Evolutionary conservation across 23 red algal genomes (phyloP).

Genomic region (Agarophyton chilense): DNA sequence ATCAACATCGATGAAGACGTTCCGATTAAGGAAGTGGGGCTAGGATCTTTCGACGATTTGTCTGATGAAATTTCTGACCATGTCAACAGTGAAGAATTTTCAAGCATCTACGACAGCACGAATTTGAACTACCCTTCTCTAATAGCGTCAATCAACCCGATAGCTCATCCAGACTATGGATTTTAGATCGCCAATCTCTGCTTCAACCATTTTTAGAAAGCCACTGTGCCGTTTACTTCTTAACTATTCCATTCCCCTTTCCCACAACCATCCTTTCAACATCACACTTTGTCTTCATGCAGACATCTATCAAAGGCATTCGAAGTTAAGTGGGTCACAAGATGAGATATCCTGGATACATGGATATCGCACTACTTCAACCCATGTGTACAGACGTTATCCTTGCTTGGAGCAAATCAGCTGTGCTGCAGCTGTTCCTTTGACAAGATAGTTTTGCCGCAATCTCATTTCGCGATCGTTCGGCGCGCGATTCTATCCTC

Average conservation of each 20-base stretch:
- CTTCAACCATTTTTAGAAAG: slow-evolving; percentile 4
- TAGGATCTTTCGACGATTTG: not conserved
- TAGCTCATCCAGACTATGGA: slow-evolving; percentile 55
- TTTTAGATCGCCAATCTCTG: slow-evolving; percentile 20
- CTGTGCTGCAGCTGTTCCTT: slow-evolving; percentile 2
- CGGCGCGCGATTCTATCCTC: slow-evolving; percentile 29
- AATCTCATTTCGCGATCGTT: slow-evolving; percentile 17
- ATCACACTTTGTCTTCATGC: not conserved
- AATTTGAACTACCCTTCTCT: slow-evolving; percentile 45
- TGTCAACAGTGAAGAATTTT: slow-evolving; percentile 1
- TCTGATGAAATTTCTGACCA: not conserved
- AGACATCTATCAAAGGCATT: not conserved
- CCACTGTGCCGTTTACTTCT: not conserved
- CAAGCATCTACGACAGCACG: slow-evolving; percentile 27
- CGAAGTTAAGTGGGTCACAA: slow-evolving; percentile 3
- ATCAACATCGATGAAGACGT: slow-evolving; percentile 3
- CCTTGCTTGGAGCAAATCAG: not conserved
- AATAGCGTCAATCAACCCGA: slow-evolving; percentile 52
- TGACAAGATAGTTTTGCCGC: slow-evolving; percentile 26
- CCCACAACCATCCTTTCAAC: not conserved
- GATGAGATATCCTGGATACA: slow-evolving; percentile 2
- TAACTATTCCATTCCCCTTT: not conserved
- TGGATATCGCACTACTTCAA: slow-evolving; percentile 24
- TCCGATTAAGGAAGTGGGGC: slow-evolving; percentile 1
- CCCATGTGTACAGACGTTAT: slow-evolving; percentile 40